Evolutionary conservation across 2,329 filamentous ascomycete genomes (phyloP), one percentile per base, ranked within the genome.

Genomic region (Bipolaris zeicola): DNA sequence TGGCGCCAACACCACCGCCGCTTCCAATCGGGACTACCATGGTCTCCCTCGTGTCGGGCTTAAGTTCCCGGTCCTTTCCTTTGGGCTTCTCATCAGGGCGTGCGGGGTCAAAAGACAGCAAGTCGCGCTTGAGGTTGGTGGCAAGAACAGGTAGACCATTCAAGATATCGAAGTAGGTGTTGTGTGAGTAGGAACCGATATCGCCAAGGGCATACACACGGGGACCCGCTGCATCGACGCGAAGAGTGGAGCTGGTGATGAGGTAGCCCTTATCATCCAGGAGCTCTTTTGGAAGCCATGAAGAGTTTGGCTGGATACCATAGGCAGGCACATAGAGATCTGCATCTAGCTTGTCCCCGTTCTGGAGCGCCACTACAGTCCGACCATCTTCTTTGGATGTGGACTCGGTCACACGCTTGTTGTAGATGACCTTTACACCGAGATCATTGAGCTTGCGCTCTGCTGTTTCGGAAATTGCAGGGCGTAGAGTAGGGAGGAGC

Each of bases 301-400:
- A 75, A 18, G 79, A 82, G 69, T 84, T 86, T 0, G 83, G 83
- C 6, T 71, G 65, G 11, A 80, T 80, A 26, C 84, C 84, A 13
- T 78, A 78, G 0, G 81, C 82, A 3, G 80, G 78, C 52, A 87
- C 80, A 65, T 82, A 85, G 22, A 84, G 58, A 62, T 86, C 84
- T 2, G 79, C 77, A 1, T 76, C 75, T 37, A 83, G 62, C 2
- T 70, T 76, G 43, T 79, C 74, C 39, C 83, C 83, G 55, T 82
- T 80, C 57, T 60, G 53, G 13, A 76, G 63, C 0, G 59, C 63
- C 46, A 74, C 18, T 22, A 83, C 64, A 3, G 77, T 76, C 57
- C 78, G 81, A 26, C 74, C 78, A 33, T 76, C 73, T 2, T 69
- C 60, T 7, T 64, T 59, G 6, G 53, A 38, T 7, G 48, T 45